Conservation (phyloP, 768 basidiomycete genomes). For the Tephrocybe rancida region DNA sequence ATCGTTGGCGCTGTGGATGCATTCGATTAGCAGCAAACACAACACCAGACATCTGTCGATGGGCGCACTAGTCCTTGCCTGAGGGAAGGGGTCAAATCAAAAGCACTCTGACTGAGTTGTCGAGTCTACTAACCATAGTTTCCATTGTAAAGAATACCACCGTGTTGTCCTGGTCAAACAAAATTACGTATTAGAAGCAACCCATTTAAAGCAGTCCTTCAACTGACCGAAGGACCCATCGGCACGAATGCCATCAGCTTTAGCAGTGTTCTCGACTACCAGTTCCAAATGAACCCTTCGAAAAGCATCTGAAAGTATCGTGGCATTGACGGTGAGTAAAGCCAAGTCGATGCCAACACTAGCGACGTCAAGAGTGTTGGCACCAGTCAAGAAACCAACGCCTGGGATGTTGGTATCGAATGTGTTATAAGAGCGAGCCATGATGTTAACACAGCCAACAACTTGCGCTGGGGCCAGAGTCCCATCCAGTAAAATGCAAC, state of each 20-base stretch:
- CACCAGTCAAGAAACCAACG: slow-evolving; percentile 56
- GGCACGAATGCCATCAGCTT: slow-evolving; percentile 62
- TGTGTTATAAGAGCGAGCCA: slow-evolving; percentile 47
- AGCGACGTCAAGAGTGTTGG: slow-evolving; percentile 67
- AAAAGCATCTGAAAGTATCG: slow-evolving; percentile 52
- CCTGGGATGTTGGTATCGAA: slow-evolving; percentile 31
- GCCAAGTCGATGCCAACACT: slow-evolving; percentile 59
- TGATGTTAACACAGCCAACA: slow-evolving; percentile 51
- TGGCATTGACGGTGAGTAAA: slow-evolving; percentile 42
- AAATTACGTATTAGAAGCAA: not conserved
- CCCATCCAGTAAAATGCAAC: slow-evolving; percentile 56
- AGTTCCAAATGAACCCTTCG: slow-evolving; percentile 54
- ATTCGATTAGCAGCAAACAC: not conserved
- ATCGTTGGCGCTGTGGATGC: slow-evolving; percentile 50
- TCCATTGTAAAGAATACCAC: slow-evolving; percentile 69
- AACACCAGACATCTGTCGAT: not conserved
- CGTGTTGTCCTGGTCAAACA: slow-evolving; percentile 48
- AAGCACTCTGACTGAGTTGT: not conserved
- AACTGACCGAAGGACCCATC: slow-evolving; percentile 50
- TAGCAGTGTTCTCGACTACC: slow-evolving; percentile 43
- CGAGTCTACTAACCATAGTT: slow-evolving; percentile 53
- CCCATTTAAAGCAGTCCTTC: not conserved
- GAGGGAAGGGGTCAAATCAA: not conserved
- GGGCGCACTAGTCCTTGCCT: slow-evolving; percentile 41
- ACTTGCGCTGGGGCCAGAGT: slow-evolving; percentile 43